Conservation (phyloP, 106 monocot species). For the Alisma plantagoaquatica region DNA sequence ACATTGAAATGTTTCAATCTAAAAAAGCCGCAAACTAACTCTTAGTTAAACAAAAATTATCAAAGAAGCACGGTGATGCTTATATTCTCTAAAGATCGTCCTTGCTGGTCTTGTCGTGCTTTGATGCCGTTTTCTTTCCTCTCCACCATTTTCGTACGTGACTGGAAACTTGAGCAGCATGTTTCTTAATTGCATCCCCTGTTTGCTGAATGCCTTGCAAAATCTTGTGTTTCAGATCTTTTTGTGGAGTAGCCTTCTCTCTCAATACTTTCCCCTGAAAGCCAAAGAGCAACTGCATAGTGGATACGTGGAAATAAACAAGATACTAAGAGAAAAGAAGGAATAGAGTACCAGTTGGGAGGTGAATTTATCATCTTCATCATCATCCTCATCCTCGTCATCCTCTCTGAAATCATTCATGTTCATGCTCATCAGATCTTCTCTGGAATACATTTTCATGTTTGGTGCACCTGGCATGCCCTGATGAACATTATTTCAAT, state of each 20-base stretch:
- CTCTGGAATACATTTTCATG: slow-evolving; percentile 98
- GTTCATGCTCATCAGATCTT: slow-evolving; percentile 77
- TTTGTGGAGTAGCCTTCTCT: slow-evolving; percentile 34
- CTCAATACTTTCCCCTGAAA: slow-evolving; percentile 57
- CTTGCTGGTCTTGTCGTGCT: not conserved
- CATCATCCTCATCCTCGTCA: slow-evolving; percentile 58
- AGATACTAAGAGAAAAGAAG: not conserved
- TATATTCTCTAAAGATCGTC: slow-evolving; percentile 2
- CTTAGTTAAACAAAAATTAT: too few species aligned
- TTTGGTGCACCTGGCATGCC: slow-evolving; percentile 90
- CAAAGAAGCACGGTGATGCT: too few species aligned
- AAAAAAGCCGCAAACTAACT: too few species aligned
- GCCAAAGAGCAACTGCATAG: not conserved
- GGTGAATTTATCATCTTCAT: slow-evolving; percentile 59
- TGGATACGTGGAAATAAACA: not conserved
- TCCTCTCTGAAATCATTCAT: slow-evolving; percentile 38
- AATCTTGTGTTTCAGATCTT: slow-evolving; percentile 53
- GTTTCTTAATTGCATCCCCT: slow-evolving; percentile 22
- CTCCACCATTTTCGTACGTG: slow-evolving; percentile 59
- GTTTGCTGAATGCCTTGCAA: slow-evolving; percentile 28
- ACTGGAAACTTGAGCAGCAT: slow-evolving; percentile 31
- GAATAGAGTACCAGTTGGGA: slow-evolving; percentile 46
- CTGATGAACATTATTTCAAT: slow-evolving; percentile 16
- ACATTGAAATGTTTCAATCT: too few species aligned
- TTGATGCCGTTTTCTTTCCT: slow-evolving; percentile 28